Base-by-base conservation (phyloP, 2,329 filamentous ascomycete genomes). In the Xylariaceae sp. region DNA sequence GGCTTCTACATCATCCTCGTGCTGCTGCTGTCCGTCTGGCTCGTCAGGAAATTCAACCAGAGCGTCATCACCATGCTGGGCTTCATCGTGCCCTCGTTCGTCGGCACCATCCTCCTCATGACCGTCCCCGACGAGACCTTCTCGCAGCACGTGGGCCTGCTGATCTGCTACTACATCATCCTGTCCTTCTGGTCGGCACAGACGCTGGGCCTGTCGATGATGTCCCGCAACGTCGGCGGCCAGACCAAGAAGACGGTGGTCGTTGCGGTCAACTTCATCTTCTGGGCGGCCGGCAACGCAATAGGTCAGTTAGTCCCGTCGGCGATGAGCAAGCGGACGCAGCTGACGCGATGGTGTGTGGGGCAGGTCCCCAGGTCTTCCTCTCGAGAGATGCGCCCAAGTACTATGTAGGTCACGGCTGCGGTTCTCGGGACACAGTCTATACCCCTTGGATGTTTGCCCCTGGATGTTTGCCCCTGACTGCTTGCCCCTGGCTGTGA, bases 121-220 rank as follows among this genome's bases (percentile, higher is more conserved):
- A 80, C 75, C 0, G 68, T 87, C 6, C 56, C 70, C 15, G 78
- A 80, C 44, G 64, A 67, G 5, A 72, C 64, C 27, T 64, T 66
- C 22, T 56, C 69, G 7, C 77, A 75, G 23, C 71, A 80, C 56
- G 68, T 79, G 18, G 82, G 82, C 5, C 67, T 88, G 1, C 61
- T 87, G 11, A 73, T 87, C 49, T 73, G 69, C 49, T 88, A 87
- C 65, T 88, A 87, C 60, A 80, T 87, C 40, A 80, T 77, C 0
- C 67, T 86, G 13, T 84, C 78, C 5, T 88, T 88, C 69, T 87
- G 81, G 81, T 78, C 81, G 0, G 80, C 80, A 0, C 75, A 82
- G 48, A 81, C 77, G 2, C 62, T 85, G 10, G 65, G 71, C 6
- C 68, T 86, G 46, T 79, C 77, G 11, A 70, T 86, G 64, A 68